A percentile compares a stretch with the other conserved stretches of the same genome.
Conservation (phyloP, 768 basidiomycete genomes). For the Amanita exitialis region DNA sequence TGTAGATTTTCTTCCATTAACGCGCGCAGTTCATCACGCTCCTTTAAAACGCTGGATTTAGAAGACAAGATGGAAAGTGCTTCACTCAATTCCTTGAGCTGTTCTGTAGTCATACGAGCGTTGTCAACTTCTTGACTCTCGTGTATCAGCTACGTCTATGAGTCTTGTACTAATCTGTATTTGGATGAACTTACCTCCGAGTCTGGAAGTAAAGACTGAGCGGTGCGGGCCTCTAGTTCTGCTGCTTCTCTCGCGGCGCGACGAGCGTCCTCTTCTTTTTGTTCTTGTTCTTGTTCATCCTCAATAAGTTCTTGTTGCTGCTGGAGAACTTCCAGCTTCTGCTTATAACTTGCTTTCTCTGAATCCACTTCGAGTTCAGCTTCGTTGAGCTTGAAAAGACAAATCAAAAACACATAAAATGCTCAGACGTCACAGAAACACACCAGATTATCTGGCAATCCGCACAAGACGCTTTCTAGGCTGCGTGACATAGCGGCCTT, state of each 20-base stretch:
- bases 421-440: conserved; percentile 9
- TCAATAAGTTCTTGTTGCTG: conserved; percentile 99
- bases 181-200: conserved; percentile 52
- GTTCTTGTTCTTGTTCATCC: conserved; percentile 97
- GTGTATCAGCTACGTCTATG: conserved; percentile 42
- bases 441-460: conserved; percentile 90
- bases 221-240: conserved; percentile 70
- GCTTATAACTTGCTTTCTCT: conserved; percentile 91
- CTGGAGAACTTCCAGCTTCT: conserved; percentile 95
- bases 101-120: conserved; percentile 96
- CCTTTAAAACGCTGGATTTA: conserved; percentile 91
- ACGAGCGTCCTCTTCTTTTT: conserved; percentile 88
- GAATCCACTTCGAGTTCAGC: conserved; percentile 94
- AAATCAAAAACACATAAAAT: conserved; percentile 4
- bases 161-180: not conserved
- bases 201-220: conserved; percentile 78
- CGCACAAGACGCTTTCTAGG: conserved; percentile 84
- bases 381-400: conserved; percentile 69
- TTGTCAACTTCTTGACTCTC: conserved; percentile 51
- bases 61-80: conserved; percentile 87
- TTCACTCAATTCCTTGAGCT: conserved; percentile 88
- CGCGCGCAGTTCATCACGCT: conserved; percentile 81
- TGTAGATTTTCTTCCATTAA: conserved; percentile 93
- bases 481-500: conserved; percentile 73
- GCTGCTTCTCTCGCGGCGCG: conserved; percentile 75